Evolutionary conservation across 2,329 filamentous ascomycete species (phyloP).

Genomic region (Monosporascus cannonballus): DNA sequence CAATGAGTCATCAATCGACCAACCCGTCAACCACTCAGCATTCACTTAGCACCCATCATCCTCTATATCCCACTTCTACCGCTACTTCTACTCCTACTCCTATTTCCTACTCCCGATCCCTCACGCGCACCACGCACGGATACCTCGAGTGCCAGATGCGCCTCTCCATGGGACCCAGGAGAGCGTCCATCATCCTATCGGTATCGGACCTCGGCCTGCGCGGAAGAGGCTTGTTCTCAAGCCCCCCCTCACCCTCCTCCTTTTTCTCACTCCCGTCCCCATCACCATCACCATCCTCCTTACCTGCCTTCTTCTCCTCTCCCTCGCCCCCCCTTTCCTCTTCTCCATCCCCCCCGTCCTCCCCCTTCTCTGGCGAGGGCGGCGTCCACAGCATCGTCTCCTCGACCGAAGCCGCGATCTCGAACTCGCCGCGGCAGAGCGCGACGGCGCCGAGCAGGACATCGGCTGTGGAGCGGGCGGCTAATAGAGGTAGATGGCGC

Average conservation of each 20-base stretch:
- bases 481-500: slow-evolving; percentile 59
- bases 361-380: slow-evolving; percentile 7
- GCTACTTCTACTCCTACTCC: too few species aligned
- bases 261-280: not conserved
- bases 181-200: slow-evolving; percentile 50
- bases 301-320: not conserved
- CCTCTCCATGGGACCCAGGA: slow-evolving; percentile 53
- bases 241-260: not conserved
- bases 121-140: slow-evolving; percentile 49
- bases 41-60: too few species aligned
- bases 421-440: slow-evolving; percentile 75
- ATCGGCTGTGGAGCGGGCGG: slow-evolving; percentile 51
- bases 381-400: slow-evolving; percentile 57
- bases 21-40: too few species aligned
- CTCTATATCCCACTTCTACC: too few species aligned
- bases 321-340: not conserved
- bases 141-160: slow-evolving; percentile 59
- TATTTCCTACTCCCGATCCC: slow-evolving; percentile 28
- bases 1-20: too few species aligned
- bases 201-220: slow-evolving; percentile 40
- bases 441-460: slow-evolving; percentile 65
- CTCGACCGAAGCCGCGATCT: slow-evolving; percentile 74
- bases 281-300: not conserved
- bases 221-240: slow-evolving; percentile 6
- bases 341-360: slow-evolving; percentile 7